Evolutionary conservation across 176 grass and related monocot species (phyloP), one percentile per base, ranked within the genome.

Genomic region (Oryza officinalis): DNA sequence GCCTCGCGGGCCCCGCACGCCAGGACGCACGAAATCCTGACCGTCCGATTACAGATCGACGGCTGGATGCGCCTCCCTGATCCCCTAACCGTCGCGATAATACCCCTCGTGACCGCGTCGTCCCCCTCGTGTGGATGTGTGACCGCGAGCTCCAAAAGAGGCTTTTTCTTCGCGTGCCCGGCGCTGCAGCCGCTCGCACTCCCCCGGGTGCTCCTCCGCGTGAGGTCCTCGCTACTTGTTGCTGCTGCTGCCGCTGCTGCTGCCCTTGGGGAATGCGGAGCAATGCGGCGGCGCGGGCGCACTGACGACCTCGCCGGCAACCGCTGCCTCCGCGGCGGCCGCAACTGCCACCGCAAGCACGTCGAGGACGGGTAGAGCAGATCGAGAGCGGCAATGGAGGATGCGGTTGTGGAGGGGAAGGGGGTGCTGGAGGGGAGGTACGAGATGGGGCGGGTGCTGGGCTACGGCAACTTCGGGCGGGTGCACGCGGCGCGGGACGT

Each of bases 341-440:
- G 84, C 41, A 91, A 80, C 9, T 89, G 91, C 91, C 91, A 92
- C 87, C 84, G 91, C 8, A 93, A 93, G 87, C 87, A 93, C 84
- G 87, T 93, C 84, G 81, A 93, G 83, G 91, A 85, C 81, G 87
- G 91, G 87, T 84, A 91, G 89, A 1, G 52, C 3, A 0, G 43
- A 13, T 45, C 11, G 40, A 43, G 46, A 1, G 14, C 44, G 32
- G 13, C 41, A 13, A 88, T 83, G 86, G 66, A 72, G 65, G 86
- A 88, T 4, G 37, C 30, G 59, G 63, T 17, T 31, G 46, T 14
- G 67, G 63, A 87, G 59, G 80, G 80, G 65, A 84, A 60, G 32
- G 45, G 77, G 37, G 86, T 85, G 13, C 73, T 91, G 70, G 72
- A 82, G 10, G 86, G 90, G 12, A 52, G 82, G 47, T 91, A 91